Conservation (phyloP, 2,329 filamentous ascomycete species). For the Magnaporthiopsis poae region DNA sequence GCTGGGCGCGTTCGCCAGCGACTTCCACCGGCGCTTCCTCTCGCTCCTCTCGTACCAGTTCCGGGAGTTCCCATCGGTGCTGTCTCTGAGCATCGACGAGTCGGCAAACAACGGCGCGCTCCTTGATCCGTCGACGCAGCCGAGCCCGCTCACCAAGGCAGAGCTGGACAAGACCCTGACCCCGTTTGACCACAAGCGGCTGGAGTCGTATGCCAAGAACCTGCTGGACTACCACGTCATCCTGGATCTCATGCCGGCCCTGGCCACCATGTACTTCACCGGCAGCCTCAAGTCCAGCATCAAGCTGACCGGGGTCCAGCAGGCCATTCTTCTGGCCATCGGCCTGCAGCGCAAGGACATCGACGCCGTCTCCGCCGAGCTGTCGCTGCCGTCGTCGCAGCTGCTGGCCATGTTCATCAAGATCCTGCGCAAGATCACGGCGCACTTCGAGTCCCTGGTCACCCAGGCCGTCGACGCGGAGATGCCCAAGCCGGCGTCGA, state of each 20-base stretch:
- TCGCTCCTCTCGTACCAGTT: conserved; percentile 88
- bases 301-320: conserved; percentile 71
- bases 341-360: conserved; percentile 86
- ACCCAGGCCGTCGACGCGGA: conserved; percentile 61
- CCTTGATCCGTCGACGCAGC: conserved; percentile 33
- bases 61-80: conserved; percentile 64
- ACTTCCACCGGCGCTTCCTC: conserved; percentile 92
- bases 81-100: conserved; percentile 80
- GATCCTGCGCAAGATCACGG: conserved; percentile 76
- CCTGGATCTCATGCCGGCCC: conserved; percentile 75
- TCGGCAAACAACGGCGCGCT: conserved; percentile 66
- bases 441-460: conserved; percentile 65
- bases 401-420: conserved; percentile 96
- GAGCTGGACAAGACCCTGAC: conserved; percentile 72
- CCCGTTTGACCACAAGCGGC: conserved; percentile 86
- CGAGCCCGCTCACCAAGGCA: conserved; percentile 54
- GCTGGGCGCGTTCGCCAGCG: conserved; percentile 81
- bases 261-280: conserved; percentile 77
- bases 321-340: conserved; percentile 77
- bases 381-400: conserved; percentile 65
- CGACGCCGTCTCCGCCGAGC: conserved; percentile 68
- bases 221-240: conserved; percentile 97
- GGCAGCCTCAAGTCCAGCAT: conserved; percentile 57
- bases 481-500: conserved; percentile 47
- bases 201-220: conserved; percentile 93